Percentiles rank a stretch among this genome's conserved stretches.
Evolutionary conservation across 345 rosid species (phyloP).

Genomic region (Rhodomyrtus tomentosa): DNA sequence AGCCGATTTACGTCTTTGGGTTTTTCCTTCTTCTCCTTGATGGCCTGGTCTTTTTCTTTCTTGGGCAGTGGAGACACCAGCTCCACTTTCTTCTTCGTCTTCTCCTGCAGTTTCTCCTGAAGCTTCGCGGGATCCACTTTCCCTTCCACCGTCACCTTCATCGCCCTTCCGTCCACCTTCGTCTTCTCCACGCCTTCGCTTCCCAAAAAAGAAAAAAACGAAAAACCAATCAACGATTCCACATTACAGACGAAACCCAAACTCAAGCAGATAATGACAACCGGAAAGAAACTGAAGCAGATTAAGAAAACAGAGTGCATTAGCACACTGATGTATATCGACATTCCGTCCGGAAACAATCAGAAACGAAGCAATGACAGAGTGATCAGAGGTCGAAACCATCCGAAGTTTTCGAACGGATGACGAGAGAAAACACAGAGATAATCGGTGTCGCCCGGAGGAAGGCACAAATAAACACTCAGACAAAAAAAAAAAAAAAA

Average conservation of each 20-base stretch:
- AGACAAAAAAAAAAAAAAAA: no score
- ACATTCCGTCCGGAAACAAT: no score
- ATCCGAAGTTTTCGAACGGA: not conserved
- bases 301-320: not conserved
- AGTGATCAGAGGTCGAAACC: not conserved
- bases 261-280: not conserved
- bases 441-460: not conserved
- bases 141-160: conserved; percentile 27
- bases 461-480: not conserved
- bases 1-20: conserved; percentile 8
- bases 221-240: not conserved
- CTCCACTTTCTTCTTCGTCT: conserved; percentile 32
- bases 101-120: conserved; percentile 15
- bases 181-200: conserved; percentile 27
- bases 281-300: not conserved
- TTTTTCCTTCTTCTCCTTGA: conserved; percentile 10
- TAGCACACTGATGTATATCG: not conserved
- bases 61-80: conserved; percentile 26
- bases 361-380: not conserved
- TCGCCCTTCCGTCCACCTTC: conserved; percentile 19
- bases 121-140: conserved; percentile 27
- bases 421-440: not conserved
- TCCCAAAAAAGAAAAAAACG: not conserved
- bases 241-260: not conserved
- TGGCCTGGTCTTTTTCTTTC: conserved; percentile 3